Percentiles rank a stretch among this genome's conserved stretches.
Conservation (phyloP, 495 filamentous ascomycete species). For the Hypoxylon trugodes region DNA sequence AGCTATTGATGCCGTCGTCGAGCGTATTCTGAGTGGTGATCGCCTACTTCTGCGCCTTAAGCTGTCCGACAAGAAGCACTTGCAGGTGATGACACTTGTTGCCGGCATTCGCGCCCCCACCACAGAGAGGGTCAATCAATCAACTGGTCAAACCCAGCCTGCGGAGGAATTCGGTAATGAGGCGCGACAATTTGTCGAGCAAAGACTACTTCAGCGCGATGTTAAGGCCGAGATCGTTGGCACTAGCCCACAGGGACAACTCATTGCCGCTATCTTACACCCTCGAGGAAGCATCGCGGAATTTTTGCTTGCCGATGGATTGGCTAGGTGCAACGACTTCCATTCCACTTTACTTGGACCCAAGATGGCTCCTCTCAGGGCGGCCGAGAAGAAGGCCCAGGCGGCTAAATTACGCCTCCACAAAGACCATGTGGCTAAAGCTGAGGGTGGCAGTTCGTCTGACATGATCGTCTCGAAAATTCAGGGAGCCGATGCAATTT, state of each 20-base stretch:
- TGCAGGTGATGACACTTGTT: constrained; percentile 82
- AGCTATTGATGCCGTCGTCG: constrained; percentile 75
- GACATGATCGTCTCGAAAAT: constrained; percentile 88
- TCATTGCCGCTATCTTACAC: constrained; percentile 83
- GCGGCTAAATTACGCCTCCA: constrained; percentile 76
- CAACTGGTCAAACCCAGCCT: constrained; percentile 78
- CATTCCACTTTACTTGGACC: constrained; percentile 88
- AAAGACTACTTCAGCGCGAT: constrained; percentile 82
- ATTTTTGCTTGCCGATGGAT: constrained; percentile 83
- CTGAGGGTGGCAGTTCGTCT: constrained; percentile 61
- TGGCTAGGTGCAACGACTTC: constrained; percentile 91
- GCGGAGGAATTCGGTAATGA: constrained; percentile 90
- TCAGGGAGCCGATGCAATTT: constrained; percentile 87
- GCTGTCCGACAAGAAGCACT: constrained; percentile 76
- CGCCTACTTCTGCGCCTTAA: constrained; percentile 85
- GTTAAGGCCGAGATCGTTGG: constrained; percentile 84
- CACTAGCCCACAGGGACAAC: constrained; percentile 83
- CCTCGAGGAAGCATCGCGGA: constrained; percentile 91
- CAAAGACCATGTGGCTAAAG: constrained; percentile 75
- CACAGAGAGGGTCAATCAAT: constrained; percentile 78
- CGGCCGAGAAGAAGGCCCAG: constrained; percentile 88
- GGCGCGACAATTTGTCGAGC: constrained; percentile 85
- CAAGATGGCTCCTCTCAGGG: constrained; percentile 84
- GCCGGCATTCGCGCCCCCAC: constrained; percentile 88
- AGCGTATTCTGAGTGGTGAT: constrained; percentile 90